Evolutionary conservation across 75 land plant genomes (phyloP), one percentile per base, ranked within the genome.

Genomic region (Sequoia sempervirens): DNA sequence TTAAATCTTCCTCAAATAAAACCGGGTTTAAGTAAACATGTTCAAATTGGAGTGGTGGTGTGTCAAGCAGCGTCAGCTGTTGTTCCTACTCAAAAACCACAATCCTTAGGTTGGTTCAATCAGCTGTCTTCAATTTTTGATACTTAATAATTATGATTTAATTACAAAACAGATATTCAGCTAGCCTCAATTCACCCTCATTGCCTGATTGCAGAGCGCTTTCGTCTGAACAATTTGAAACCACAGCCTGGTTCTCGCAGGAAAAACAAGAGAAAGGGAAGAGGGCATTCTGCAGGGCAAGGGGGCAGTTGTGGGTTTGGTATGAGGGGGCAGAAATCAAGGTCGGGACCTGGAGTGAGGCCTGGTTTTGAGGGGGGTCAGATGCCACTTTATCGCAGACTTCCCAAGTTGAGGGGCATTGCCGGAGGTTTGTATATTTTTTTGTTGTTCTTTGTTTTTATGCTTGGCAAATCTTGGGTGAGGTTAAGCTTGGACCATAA

Each of bases 301-400:
- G 99, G 99, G 0, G 87, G 82, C 50, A 98, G 99, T 83, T 96
- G 99, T 87, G 99, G 99, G 70, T 98, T 97, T 85, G 99, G 99
- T 0, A 98, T 98, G 99, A 89, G 97, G 41, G 99, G 99, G 28
- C 99, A 98, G 89, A 96, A 98, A 80, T 98, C 99, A 41, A 86
- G 99, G 90, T 94, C 99, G 10, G 99, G 99, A 9, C 96, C 99
- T 40, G 96, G 98, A 12, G 97, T 96, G 20, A 82, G 94, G 2
- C 92, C 79, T 40, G 99, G 99, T 3, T 97, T 97, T 76, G 99
- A 97, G 79, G 99, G 99, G 23, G 99, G 98, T 5, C 99, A 98
- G 80, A 98, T 92, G 91, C 99, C 99, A 3, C 91, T 98, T 30
- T 96, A 98, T 80, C 90, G 99, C 30, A 82, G 99, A 15, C 43